Conservation (phyloP, 129 eudicot genomes). For the Artemisia argyi region DNA sequence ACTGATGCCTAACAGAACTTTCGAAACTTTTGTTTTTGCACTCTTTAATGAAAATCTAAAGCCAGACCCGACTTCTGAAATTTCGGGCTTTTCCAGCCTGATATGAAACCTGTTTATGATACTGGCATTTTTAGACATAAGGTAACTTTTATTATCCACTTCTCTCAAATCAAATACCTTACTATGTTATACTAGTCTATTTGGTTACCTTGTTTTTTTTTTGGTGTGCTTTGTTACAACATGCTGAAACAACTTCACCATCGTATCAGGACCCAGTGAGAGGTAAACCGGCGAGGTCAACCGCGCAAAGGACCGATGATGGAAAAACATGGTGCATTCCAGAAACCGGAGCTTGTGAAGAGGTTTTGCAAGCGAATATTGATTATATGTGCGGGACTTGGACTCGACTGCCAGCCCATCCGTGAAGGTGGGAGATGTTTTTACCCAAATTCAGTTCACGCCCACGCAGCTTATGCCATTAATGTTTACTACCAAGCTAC, state of each 20-base stretch:
- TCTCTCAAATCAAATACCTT: neutral
- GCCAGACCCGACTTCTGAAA: slow-evolving; percentile 78
- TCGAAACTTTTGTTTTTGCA: slow-evolving; percentile 79
- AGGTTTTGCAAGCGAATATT: slow-evolving; percentile 47
- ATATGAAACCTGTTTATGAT: slow-evolving; percentile 67
- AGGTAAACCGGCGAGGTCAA: slow-evolving; percentile 26
- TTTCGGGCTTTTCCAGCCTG: slow-evolving; percentile 71
- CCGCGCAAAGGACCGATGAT: slow-evolving; percentile 10
- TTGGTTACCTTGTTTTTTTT: neutral
- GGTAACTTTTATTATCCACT: slow-evolving; percentile 26
- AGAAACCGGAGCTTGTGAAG: slow-evolving; percentile 44
- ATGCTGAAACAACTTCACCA: slow-evolving; percentile 46
- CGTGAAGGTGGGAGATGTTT: slow-evolving; percentile 57
- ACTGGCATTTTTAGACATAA: slow-evolving; percentile 52
- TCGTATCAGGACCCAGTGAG: slow-evolving; percentile 30
- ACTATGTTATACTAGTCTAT: neutral
- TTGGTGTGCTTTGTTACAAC: slow-evolving; percentile 28
- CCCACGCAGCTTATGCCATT: slow-evolving; percentile 72
- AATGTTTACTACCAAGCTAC: slow-evolving; percentile 55
- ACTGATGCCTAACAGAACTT: slow-evolving; percentile 75
- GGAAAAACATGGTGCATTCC: slow-evolving; percentile 62
- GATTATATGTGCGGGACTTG: slow-evolving; percentile 67
- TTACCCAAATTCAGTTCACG: slow-evolving; percentile 50
- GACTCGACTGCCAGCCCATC: slow-evolving; percentile 57
- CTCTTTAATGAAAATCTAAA: slow-evolving; percentile 78